Evolutionary conservation across 2,329 filamentous ascomycete species (phyloP).

Genomic region (Aquanectria penicillioides): DNA sequence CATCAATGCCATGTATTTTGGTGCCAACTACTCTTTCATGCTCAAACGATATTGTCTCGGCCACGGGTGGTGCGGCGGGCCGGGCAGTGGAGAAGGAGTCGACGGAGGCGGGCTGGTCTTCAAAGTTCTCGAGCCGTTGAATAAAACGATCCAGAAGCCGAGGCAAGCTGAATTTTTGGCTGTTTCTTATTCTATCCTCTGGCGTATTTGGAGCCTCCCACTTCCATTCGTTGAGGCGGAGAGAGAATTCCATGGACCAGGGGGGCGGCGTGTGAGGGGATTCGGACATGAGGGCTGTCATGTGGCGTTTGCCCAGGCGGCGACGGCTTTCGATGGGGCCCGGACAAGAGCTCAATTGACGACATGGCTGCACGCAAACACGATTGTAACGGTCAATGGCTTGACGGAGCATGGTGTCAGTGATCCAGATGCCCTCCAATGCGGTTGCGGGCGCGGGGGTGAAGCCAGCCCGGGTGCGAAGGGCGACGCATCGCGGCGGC

Average conservation of each 20-base stretch:
- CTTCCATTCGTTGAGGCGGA: constrained; percentile 58
- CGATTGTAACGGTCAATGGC: constrained; percentile 46
- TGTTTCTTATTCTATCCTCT: constrained; percentile 40
- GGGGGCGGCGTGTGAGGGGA: constrained; percentile 49
- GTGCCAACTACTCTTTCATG: no score
- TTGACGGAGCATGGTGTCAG: constrained; percentile 45
- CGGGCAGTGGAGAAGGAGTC: no score
- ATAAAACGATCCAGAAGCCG: constrained; percentile 42
- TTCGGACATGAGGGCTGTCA: constrained; percentile 60
- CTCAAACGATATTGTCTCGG: background rate
- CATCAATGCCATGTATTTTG: background rate
- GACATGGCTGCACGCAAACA: constrained; percentile 27
- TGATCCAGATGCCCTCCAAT: constrained; percentile 44
- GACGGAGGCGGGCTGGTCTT: background rate
- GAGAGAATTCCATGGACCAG: constrained; percentile 59
- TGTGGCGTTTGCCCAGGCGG: constrained; percentile 62
- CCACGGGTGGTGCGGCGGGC: background rate
- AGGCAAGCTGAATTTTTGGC: constrained; percentile 33
- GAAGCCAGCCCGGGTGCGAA: constrained; percentile 39
- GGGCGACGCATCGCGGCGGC: constrained; percentile 42
- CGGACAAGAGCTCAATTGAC: constrained; percentile 55
- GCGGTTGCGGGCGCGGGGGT: constrained; percentile 26
- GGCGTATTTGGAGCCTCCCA: constrained; percentile 60
- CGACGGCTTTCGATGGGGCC: constrained; percentile 66
- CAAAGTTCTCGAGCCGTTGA: constrained; percentile 38